These are phyloP conservation scores for Boletellus ananas DNA, from an alignment of 768 basidiomycete genomes.

Conservation along the genomic window DNA sequence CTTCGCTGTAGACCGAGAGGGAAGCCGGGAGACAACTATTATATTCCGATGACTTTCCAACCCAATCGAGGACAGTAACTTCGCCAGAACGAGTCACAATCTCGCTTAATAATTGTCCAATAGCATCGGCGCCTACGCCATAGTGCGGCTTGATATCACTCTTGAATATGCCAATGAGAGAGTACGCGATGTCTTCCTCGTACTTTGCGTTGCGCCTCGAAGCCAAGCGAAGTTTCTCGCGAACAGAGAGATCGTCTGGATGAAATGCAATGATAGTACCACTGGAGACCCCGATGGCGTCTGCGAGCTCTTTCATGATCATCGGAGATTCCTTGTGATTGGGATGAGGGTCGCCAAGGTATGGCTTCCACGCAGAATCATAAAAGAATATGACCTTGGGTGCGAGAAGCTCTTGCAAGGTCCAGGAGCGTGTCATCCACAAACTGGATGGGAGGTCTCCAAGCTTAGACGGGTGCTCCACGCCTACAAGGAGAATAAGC, in stretches of 20 bases:
- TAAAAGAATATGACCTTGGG: conserved; percentile 10
- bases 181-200: conserved; percentile 11
- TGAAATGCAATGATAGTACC: conserved; percentile 1
- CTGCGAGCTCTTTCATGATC: conserved; percentile 8
- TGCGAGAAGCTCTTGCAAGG: conserved; percentile 15
- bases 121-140: conserved; percentile 5
- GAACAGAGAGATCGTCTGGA: conserved; percentile 3
- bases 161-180: conserved; percentile 9
- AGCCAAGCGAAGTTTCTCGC: conserved; percentile 10
- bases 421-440: conserved; percentile 17
- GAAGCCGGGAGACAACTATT: conserved; percentile 12
- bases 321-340: conserved; percentile 12
- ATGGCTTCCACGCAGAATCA: conserved; percentile 6
- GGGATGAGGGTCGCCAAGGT: background rate
- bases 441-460: background rate
- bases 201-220: conserved; percentile 6
- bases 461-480: background rate
- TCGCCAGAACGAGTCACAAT: conserved; percentile 9
- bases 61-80: conserved; percentile 10
- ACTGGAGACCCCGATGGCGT: conserved; percentile 4
- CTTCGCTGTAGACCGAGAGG: background rate
- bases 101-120: conserved; percentile 13
- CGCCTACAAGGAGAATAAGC: background rate
- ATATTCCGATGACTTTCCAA: conserved; percentile 6
- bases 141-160: conserved; percentile 6